Base-by-base conservation (phyloP, 2,329 filamentous ascomycete genomes). In the Diaporthe vaccinii region DNA sequence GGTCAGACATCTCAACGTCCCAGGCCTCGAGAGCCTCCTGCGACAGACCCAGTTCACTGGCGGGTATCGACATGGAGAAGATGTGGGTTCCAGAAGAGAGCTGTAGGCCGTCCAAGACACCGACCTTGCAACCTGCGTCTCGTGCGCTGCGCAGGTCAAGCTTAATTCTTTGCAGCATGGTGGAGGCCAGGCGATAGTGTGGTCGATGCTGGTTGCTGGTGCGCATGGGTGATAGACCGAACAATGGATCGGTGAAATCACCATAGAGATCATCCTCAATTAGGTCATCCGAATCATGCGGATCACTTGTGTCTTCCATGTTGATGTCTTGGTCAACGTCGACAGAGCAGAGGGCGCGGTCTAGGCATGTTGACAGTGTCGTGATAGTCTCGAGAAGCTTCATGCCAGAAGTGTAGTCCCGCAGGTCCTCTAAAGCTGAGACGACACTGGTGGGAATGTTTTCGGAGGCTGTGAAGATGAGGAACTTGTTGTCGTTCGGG, bases 21-120 rank as follows among this genome's bases (percentile, higher is more conserved):
- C 95, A 98, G 1, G 95, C 94, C 79, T 93, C 88, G 83, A 95
- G 89, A 0, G 91, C 92, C 80, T 96, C 94, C 51, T 93, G 88
- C 0, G 94, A 93, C 17, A 98, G 90, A 0, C 90, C 91, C 1
- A 98, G 89, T 78, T 93, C 93, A 5, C 88, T 86, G 41, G 94
- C 89, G 5, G 91, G 91, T 41, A 94, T 89, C 0, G 95, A 95
- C 2, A 97, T 83, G 6, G 91, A 91, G 25, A 97, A 82, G 4
- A 89, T 85, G 75, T 85, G 87, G 15, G 84, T 84, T 1, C 85
- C 81, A 34, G 87, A 82, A 1, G 78, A 71, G 4, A 81, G 78
- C 39, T 80, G 81, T 25, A 91, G 84, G 25, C 88, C 85, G 17
- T 87, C 88, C 15, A 93, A 82, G 44, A 92, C 85, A 2, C 93